Base-by-base conservation (phyloP, 306 rosid species). In the Acacia confusa region DNA sequence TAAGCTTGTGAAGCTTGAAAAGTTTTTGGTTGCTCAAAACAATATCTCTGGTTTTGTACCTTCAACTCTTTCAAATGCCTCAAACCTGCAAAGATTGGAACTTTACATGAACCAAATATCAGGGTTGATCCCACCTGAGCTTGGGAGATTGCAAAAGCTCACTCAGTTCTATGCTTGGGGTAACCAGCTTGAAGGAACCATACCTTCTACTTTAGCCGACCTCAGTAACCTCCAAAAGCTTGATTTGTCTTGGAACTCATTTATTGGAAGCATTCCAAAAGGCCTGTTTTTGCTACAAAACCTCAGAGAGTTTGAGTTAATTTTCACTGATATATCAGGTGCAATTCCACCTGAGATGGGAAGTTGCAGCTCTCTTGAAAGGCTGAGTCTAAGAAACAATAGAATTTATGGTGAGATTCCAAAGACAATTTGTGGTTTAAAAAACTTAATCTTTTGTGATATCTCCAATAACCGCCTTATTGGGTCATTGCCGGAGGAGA, bases 181-280 rank as follows among this genome's bases (percentile, higher is more conserved):
- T 57, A 91, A 91, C 83, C 88, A 86, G 73, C 91, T 91, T 8
- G 91, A 91, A 83, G 95, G 95, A 81, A 86, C 85, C 77, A 85
- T 91, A 68, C 92, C 95, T 73, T 77, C 79, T 9, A 72, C 82
- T 81, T 79, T 91, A 66, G 81, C 84, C 43, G 77, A 76, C 38
- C 84, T 87, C 63, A 72, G 68, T 13, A 82, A 74, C 74, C 92
- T 91, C 24, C 70, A 87, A 61, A 84, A 83, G 3, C 70, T 91
- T 12, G 95, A 91, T 20, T 83, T 91, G 81, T 91, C 95, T 20
- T 82, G 66, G 27, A 91, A 91, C 68, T 43, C 84, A 7, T 87
- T 91, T n/a, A 86, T 89, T 0, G 92, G 95, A 7, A 83, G 77
- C 67, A 76, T 91, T 69, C 95, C 95, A 14, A 78, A 79, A 6